These are phyloP conservation scores for Pseudogymnoascus verrucosus DNA, from an alignment of 2,329 filamentous ascomycete genomes.

Conservation along the genomic window DNA sequence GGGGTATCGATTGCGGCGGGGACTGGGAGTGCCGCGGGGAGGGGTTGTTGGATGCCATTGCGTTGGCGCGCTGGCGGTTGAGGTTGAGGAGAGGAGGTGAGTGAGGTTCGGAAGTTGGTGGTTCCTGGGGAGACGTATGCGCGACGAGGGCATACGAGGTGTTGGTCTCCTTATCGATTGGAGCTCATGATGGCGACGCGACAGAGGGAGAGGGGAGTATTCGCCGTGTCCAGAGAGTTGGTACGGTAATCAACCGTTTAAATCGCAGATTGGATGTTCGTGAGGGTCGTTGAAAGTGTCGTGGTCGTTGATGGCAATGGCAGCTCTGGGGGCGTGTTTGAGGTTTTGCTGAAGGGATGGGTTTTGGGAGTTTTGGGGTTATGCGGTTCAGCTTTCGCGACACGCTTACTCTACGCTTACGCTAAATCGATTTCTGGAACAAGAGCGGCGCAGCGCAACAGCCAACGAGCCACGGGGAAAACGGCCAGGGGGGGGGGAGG, in stretches of 20 bases:
- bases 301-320: background rate
- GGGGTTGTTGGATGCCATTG: slow-evolving; percentile 42
- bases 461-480: background rate
- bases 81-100: background rate
- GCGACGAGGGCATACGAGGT: slow-evolving; percentile 1
- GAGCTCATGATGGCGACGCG: slow-evolving; percentile 1
- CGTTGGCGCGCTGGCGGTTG: slow-evolving; percentile 12
- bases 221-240: background rate
- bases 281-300: background rate
- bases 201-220: background rate
- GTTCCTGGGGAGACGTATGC: background rate
- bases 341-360: background rate
- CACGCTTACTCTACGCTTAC: background rate
- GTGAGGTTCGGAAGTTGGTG: background rate
- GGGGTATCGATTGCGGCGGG: slow-evolving; percentile 57
- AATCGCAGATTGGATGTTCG: background rate
- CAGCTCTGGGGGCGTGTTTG: background rate
- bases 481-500: background rate
- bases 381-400: slow-evolving; percentile 6
- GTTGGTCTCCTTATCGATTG: slow-evolving; percentile 3
- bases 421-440: slow-evolving; percentile 6
- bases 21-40: slow-evolving; percentile 35
- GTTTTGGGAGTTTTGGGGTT: slow-evolving; percentile 4
- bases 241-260: background rate
- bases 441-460: background rate